Percentiles rank a stretch among this genome's conserved stretches.
Evolutionary conservation across 2,329 filamentous ascomycete genomes (phyloP).

Genomic region (Trichoderma afroharzianum): DNA sequence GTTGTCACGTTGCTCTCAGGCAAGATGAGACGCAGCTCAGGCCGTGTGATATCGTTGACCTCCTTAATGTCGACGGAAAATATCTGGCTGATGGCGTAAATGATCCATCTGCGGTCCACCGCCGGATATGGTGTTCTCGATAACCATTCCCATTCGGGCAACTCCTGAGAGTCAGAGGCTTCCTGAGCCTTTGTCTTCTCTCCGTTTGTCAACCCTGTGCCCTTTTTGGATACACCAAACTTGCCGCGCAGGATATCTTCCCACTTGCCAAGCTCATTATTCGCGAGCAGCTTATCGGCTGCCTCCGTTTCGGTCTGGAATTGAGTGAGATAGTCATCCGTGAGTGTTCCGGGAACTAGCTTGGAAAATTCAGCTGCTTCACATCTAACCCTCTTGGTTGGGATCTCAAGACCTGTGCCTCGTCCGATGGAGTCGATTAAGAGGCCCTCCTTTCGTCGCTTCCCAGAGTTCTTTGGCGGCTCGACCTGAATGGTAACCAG

Average conservation of each 20-base stretch:
- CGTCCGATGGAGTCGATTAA: constrained; percentile 72
- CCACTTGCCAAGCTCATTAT: constrained; percentile 46
- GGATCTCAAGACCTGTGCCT: constrained; percentile 44
- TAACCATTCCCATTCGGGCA: constrained; percentile 51
- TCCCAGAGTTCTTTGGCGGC: constrained; percentile 52
- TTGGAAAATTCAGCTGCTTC: constrained; percentile 35
- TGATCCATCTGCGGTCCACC: constrained; percentile 62
- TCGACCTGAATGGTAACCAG: constrained; percentile 69
- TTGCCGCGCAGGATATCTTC: constrained; percentile 48
- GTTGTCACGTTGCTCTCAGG: constrained; percentile 53
- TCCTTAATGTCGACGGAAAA: constrained; percentile 50
- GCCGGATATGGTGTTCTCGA: constrained; percentile 45
- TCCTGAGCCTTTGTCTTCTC: constrained; percentile 21
- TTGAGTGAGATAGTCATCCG: constrained; percentile 46
- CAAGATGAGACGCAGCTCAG: constrained; percentile 35
- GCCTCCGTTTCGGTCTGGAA: constrained; percentile 42
- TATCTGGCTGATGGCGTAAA: constrained; percentile 60
- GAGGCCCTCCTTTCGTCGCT: constrained; percentile 57
- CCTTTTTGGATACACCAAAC: constrained; percentile 40
- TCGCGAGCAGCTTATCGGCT: constrained; percentile 47
- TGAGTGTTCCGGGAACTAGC: constrained; percentile 47
- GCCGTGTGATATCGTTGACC: constrained; percentile 35
- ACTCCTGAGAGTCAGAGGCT: constrained; percentile 26
- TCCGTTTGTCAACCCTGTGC: constrained; percentile 20
- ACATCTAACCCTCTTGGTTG: constrained; percentile 32